Evolutionary conservation across 768 basidiomycete species (phyloP), one percentile per base, ranked within the genome.

Genomic region (Leccinum pellstonianum): DNA sequence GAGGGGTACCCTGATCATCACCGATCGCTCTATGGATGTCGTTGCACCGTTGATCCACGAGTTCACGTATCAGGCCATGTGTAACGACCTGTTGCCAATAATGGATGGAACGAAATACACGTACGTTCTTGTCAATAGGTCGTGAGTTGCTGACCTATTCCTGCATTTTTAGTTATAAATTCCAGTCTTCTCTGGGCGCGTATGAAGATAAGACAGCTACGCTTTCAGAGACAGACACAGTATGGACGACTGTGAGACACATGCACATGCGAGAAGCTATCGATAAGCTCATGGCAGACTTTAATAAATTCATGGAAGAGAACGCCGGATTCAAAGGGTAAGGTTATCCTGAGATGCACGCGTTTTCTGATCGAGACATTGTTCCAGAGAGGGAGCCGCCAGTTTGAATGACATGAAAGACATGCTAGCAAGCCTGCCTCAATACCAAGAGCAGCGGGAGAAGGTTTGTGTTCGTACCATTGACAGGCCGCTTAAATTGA

Each of bases 1-100:
- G 12, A 85, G 90, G 58, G 87, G 84, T 4, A 90, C 93, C 15
- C 77, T 98, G 41, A 82, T 98, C 68, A 89, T 99, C 60, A 95
- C 95, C 5, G 97, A 99, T 74, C 87, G 97, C n/a, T 84, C 95
- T 4, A 93, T 99, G 89, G 97, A 99, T 74, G 86, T 87, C 66
- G 70, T 90, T 25, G 89, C 93, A 3, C 97, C 97, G 2, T 84
- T 98, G 61, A 71, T 97, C 37, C 97, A 99, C 71, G 97, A 98
- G 70, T 99, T 99, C 70, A 98, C 96, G 21, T 99, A 98, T 73
- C 97, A 98, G 74, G 96, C 97, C 0, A 99, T 99, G 97, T 90
- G 90, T 52, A 94, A 95, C 66, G 97, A 99, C 73, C 75, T 99
- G 19, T 80, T 99, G 5, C 88, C 88, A 17, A 91, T 99, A 54